Evolutionary conservation across 306 rosid genomes (phyloP).

Genomic region (Gleditsia sinensis): DNA sequence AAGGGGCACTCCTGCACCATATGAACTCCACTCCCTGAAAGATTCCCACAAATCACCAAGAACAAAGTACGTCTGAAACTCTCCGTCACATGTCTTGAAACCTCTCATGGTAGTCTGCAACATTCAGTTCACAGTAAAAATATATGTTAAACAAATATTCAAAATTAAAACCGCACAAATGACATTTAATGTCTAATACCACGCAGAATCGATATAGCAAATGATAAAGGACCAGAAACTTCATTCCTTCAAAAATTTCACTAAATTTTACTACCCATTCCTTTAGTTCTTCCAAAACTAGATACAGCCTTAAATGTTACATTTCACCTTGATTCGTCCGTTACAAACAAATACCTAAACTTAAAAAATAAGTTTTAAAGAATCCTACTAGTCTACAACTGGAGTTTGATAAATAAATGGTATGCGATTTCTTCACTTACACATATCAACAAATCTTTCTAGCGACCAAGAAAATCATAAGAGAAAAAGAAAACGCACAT

Average conservation of each 20-base stretch:
- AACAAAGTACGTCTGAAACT: constrained; percentile 62
- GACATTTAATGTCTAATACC: background rate
- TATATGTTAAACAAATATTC: background rate
- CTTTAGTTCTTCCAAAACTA: background rate
- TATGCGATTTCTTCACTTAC: background rate
- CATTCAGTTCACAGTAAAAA: constrained; percentile 2
- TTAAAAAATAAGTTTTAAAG: background rate
- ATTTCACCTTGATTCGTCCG: background rate
- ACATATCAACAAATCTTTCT: background rate
- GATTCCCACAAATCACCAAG: constrained; percentile 81
- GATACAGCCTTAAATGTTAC: background rate
- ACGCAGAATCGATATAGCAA: background rate
- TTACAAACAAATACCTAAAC: background rate
- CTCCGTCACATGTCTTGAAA: constrained; percentile 44
- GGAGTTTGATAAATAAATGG: background rate
- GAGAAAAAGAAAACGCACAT: background rate
- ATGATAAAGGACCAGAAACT: background rate
- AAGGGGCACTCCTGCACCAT: constrained; percentile 80
- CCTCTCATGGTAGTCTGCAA: constrained; percentile 60
- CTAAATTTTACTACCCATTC: background rate
- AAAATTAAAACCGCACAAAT: background rate
- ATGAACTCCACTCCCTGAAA: constrained; percentile 83
- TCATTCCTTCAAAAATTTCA: background rate
- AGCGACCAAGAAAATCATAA: background rate
- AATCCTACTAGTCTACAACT: background rate